A percentile compares a stretch with the other conserved stretches of the same genome.
phyloP scores from a whole-genome alignment of 192 early-diverging fungal genomes.

The Coemansia sp. region DNA sequence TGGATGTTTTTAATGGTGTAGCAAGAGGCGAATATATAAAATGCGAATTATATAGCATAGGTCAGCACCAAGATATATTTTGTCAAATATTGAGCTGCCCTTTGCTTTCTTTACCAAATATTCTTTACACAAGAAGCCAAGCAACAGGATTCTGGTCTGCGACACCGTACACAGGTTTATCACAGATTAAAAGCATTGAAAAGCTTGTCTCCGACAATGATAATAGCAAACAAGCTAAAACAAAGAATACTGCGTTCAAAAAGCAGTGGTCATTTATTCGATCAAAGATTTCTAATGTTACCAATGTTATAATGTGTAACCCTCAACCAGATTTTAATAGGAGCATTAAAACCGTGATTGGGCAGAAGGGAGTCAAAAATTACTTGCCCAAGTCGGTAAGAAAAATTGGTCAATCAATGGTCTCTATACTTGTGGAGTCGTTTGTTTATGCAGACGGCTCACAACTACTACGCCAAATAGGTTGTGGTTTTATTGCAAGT shows the following conservation, averaged over 20 bases:
- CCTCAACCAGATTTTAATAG: too few species aligned
- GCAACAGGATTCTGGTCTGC: constrained; percentile 39
- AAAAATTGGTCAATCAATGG: not conserved
- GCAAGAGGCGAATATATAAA: not conserved
- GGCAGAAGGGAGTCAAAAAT: too few species aligned
- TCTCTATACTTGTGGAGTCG: not conserved
- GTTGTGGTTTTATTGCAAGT: not conserved
- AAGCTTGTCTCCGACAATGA: not conserved
- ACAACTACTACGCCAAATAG: not conserved
- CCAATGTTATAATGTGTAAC: too few species aligned
- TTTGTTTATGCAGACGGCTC: not conserved
- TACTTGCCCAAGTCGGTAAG: too few species aligned
- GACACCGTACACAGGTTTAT: constrained; percentile 11
- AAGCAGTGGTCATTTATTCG: too few species aligned
- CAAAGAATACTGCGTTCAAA: too few species aligned
- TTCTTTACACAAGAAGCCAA: constrained; percentile 27
- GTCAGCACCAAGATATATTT: constrained; percentile 65
- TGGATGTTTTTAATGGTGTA: not conserved
- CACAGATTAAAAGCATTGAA: not conserved
- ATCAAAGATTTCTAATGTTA: too few species aligned
- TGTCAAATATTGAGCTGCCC: constrained; percentile 68
- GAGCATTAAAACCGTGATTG: too few species aligned
- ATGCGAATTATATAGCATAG: constrained; percentile 30
- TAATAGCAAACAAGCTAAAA: too few species aligned
- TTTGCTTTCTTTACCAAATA: not conserved